Evolutionary conservation across 345 rosid genomes (phyloP).

Genomic region (Ricinus communis): DNA sequence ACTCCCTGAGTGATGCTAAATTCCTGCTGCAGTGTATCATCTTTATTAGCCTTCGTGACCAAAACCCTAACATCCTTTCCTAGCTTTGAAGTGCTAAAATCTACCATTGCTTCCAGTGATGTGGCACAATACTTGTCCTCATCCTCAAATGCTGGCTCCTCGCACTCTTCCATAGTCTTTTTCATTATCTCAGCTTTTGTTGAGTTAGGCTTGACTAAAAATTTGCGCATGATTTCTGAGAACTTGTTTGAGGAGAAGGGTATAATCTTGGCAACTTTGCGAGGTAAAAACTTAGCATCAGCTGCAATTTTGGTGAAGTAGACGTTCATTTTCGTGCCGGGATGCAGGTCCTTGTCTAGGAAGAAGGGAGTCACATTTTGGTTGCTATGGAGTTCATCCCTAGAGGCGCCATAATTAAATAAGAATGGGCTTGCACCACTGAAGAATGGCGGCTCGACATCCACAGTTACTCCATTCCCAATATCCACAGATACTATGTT

Average conservation of each 20-base stretch:
- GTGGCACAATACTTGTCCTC: constrained; percentile 18
- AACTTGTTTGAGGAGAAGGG: constrained; percentile 21
- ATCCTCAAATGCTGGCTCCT: constrained; percentile 10
- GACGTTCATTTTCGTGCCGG: constrained; percentile 3
- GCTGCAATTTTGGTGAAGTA: neutral
- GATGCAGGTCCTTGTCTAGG: constrained; percentile 7
- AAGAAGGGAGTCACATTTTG: constrained; percentile 9
- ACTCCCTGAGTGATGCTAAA: neutral
- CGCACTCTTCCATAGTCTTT: constrained; percentile 9
- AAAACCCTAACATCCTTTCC: constrained; percentile 9
- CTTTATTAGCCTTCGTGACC: neutral
- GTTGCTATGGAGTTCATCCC: neutral
- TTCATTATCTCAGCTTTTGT: constrained; percentile 13
- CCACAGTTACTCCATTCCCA: constrained; percentile 15
- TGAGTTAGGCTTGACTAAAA: constrained; percentile 6
- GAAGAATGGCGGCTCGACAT: neutral
- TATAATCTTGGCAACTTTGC: constrained; percentile 4
- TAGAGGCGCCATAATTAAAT: neutral
- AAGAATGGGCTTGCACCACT: neutral
- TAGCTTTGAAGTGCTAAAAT: constrained; percentile 12
- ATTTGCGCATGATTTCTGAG: constrained; percentile 5
- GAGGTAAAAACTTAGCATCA: constrained; percentile 12
- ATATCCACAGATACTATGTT: neutral
- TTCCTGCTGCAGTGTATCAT: neutral
- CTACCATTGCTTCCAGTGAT: constrained; percentile 19